phyloP scores from a whole-genome alignment of 805 yeast species.

The Nakazawaea pomicola region DNA sequence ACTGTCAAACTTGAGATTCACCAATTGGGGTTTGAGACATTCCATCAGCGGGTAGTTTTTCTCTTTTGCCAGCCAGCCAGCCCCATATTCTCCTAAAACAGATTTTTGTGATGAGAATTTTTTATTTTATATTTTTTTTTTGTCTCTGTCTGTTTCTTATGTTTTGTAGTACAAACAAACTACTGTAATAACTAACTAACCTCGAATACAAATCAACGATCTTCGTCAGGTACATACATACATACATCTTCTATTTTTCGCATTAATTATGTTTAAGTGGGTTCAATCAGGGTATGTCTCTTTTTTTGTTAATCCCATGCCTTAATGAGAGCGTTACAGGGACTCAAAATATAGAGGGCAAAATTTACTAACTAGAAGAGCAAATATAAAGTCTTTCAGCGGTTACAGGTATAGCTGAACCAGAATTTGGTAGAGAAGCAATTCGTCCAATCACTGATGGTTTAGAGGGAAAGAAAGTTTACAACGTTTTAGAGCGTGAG shows the following conservation, averaged over 20 bases:
- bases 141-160: not conserved
- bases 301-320: no score
- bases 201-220: no score
- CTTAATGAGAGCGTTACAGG: no score
- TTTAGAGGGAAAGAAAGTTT: constrained; percentile 53
- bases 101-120: not conserved
- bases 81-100: no score
- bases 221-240: no score
- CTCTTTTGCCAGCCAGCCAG: no score
- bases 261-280: constrained; percentile 46
- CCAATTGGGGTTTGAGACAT: not conserved
- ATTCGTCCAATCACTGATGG: constrained; percentile 76
- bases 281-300: constrained; percentile 56
- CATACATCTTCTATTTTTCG: not conserved
- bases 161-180: no score
- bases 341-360: no score
- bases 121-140: no score
- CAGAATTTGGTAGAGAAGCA: constrained; percentile 91
- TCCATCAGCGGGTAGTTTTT: not conserved
- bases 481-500: constrained; percentile 48
- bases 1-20: no score
- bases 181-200: no score
- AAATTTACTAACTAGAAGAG: no score
- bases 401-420: constrained; percentile 95
- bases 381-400: constrained; percentile 64